Percentiles rank a stretch among this genome's conserved stretches.
phyloP scores from a whole-genome alignment of 1,139 yeast genomes.

The Debaryomyces udenii region DNA sequence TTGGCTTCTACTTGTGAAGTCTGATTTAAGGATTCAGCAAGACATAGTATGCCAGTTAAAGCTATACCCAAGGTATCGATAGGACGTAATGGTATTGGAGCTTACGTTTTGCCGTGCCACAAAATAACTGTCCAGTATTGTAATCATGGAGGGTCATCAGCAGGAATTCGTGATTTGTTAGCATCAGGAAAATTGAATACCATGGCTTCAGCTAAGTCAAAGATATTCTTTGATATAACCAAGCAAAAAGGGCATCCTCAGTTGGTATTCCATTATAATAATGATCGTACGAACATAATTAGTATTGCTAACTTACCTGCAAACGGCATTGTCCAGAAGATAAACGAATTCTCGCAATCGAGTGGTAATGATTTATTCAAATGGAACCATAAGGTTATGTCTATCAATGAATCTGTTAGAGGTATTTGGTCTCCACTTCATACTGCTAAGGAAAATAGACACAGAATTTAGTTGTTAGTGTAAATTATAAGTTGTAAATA shows the following conservation, averaged over 20 bases:
- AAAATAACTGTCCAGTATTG: constrained; percentile 76
- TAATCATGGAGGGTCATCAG: constrained; percentile 95
- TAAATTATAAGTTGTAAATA: constrained; percentile 7
- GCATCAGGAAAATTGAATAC: constrained; percentile 54
- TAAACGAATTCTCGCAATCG: constrained; percentile 53
- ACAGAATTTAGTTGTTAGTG: constrained; percentile 50
- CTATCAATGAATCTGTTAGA: constrained; percentile 82
- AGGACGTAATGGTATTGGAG: constrained; percentile 80
- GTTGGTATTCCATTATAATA: constrained; percentile 65
- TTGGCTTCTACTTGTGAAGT: too few species aligned
- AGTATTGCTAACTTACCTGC: constrained; percentile 57
- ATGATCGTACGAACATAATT: constrained; percentile 40
- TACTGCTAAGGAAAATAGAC: constrained; percentile 66
- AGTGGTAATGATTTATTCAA: constrained; percentile 46
- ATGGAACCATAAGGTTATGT: constrained; percentile 69
- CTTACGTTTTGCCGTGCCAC: constrained; percentile 75
- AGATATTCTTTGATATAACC: constrained; percentile 69
- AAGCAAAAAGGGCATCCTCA: constrained; percentile 84
- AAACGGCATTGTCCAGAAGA: constrained; percentile 61
- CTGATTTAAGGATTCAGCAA: too few species aligned
- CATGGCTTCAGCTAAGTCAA: constrained; percentile 62
- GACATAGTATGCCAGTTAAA: constrained; percentile 44
- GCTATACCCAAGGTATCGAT: constrained; percentile 57
- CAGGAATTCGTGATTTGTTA: constrained; percentile 75
- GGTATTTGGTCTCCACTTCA: constrained; percentile 99